These are phyloP conservation scores for Nitzschia sp. DNA, from an alignment of 108 stramenopile species.

Conservation along the genomic window DNA sequence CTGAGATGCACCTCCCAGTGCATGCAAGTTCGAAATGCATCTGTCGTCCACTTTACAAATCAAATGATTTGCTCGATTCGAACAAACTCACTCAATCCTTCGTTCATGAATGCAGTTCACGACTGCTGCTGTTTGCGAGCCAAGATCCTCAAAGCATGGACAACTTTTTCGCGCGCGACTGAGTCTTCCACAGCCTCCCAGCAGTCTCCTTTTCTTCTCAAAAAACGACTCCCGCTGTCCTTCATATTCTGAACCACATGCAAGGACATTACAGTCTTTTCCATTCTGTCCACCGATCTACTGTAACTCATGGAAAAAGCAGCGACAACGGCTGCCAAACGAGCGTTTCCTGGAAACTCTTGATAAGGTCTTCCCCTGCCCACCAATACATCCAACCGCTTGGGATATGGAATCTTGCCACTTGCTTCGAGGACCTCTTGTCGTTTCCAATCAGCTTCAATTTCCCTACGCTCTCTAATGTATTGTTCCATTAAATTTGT, in stretches of 20 bases:
- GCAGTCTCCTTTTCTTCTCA: background rate
- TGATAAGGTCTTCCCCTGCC: slow-evolving; percentile 29
- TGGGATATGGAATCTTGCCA: background rate
- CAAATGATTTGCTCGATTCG: too few relatives aligned
- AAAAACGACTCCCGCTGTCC: slow-evolving; percentile 9
- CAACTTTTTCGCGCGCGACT: slow-evolving; percentile 23
- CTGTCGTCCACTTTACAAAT: too few relatives aligned
- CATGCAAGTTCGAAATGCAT: too few relatives aligned
- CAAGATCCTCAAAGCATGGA: slow-evolving; percentile 13
- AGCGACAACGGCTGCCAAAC: slow-evolving; percentile 15
- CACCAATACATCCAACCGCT: slow-evolving; percentile 22
- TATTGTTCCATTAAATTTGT: background rate
- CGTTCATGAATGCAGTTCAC: too few relatives aligned
- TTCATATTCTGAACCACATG: slow-evolving; percentile 17
- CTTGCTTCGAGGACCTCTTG: too few relatives aligned
- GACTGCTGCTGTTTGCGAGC: background rate
- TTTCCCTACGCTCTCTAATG: too few relatives aligned
- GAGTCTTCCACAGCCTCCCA: slow-evolving; percentile 15
- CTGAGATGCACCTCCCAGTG: too few relatives aligned
- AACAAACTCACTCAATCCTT: too few relatives aligned
- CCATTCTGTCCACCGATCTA: slow-evolving; percentile 8
- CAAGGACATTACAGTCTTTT: slow-evolving; percentile 17
- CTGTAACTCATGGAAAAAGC: background rate
- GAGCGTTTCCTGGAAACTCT: slow-evolving; percentile 25
- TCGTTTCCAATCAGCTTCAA: too few relatives aligned